Conservation (phyloP, 1,284 basidiomycete species). For the Cutaneotrichosporon sp. region DNA sequence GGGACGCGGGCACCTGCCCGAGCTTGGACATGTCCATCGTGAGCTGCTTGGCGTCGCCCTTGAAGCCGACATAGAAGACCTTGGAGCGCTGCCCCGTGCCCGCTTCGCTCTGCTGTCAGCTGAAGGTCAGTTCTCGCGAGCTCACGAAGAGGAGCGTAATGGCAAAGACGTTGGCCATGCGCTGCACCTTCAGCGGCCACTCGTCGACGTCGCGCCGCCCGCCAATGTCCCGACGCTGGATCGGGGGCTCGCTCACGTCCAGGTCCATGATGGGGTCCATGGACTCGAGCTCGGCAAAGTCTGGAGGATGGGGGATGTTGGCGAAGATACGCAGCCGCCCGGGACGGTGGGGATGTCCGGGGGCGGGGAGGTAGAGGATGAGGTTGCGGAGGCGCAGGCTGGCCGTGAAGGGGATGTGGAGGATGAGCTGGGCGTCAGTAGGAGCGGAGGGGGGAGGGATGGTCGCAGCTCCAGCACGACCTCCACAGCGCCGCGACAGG, state of each 20-base stretch:
- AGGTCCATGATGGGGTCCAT: constrained; percentile 52
- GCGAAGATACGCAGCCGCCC: constrained; percentile 44
- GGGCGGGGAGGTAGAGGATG: constrained; percentile 45
- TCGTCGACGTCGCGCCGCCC: constrained; percentile 52
- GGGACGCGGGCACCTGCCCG: constrained; percentile 44
- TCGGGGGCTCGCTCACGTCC: constrained; percentile 38
- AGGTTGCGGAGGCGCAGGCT: constrained; percentile 51
- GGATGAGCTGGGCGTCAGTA: constrained; percentile 43
- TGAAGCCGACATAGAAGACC: constrained; percentile 49
- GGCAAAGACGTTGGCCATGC: constrained; percentile 51
- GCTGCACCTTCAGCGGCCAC: constrained; percentile 54
- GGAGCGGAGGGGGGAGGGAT: no score
- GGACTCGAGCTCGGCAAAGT: constrained; percentile 49
- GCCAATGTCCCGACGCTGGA: constrained; percentile 32
- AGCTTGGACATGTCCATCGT: constrained; percentile 51
- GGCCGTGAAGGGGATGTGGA: constrained; percentile 51
- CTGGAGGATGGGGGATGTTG: constrained; percentile 48
- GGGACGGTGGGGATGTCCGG: constrained; percentile 48
- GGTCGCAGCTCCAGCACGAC: no score
- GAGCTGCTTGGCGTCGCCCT: constrained; percentile 47
- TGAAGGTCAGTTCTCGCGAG: no score
- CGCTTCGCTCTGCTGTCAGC: constrained; percentile 40
- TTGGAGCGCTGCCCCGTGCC: constrained; percentile 31
- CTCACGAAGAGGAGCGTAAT: constrained; percentile 52
- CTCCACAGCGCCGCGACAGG: no score